Conservation (phyloP, 2,329 filamentous ascomycete species). For the Samsoniella hepiali region DNA sequence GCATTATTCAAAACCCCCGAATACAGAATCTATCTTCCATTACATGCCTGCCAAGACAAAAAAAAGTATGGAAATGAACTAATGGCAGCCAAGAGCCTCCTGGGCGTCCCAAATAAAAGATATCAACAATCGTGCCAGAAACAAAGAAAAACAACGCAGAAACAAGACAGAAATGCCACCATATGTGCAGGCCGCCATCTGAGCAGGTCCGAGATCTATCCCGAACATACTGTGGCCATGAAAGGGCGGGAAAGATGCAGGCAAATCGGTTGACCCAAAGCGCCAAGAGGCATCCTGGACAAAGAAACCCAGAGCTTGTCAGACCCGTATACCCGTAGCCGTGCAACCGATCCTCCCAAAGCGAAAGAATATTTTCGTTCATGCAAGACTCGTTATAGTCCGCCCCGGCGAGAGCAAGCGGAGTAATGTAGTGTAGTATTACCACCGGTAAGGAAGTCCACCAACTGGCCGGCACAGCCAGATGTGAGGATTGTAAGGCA, state of each 20-base stretch:
- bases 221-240: not conserved
- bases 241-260: not conserved
- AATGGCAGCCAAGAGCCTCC: slow-evolving; percentile 15
- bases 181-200: not conserved
- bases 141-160: slow-evolving; percentile 15
- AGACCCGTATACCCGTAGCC: not conserved
- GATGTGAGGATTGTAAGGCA: not conserved
- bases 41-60: slow-evolving; percentile 15
- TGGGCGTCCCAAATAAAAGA: slow-evolving; percentile 15
- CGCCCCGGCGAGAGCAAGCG: slow-evolving; percentile 31
- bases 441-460: slow-evolving; percentile 9
- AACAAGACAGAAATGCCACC: not conserved
- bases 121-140: slow-evolving; percentile 18
- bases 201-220: not conserved
- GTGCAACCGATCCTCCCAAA: slow-evolving; percentile 25
- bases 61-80: slow-evolving; percentile 2
- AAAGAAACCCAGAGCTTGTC: not conserved
- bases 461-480: not conserved
- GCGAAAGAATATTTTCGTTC: slow-evolving; percentile 46
- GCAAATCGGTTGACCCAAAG: not conserved
- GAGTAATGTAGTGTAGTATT: slow-evolving; percentile 30
- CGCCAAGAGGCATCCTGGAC: not conserved
- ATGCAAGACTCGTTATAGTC: slow-evolving; percentile 54
- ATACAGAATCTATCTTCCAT: slow-evolving; percentile 16
- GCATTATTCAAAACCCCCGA: slow-evolving; percentile 15